Conservation (phyloP, 768 basidiomycete species). For the Pulveroboletus sp. region DNA sequence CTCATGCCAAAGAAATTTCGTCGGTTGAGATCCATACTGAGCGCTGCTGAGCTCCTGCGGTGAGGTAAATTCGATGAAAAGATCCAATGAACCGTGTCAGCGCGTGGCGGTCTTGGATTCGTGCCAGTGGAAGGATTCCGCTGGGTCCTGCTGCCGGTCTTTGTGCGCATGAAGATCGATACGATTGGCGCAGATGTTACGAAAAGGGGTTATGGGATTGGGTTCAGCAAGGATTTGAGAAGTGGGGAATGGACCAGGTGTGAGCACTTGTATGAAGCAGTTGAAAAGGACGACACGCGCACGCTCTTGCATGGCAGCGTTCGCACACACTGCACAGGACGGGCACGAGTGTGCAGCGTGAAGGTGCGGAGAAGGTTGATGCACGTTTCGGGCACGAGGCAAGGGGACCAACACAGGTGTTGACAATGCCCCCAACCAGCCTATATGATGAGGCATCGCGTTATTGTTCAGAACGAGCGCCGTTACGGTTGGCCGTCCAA, state of each 20-base stretch:
- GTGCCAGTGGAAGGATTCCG: constrained; percentile 22
- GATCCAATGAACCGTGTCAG: constrained; percentile 61
- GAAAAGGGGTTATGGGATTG: constrained; percentile 1
- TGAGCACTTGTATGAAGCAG: constrained; percentile 13
- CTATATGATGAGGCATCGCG: not conserved
- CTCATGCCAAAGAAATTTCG: constrained; percentile 77
- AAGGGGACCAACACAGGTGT: constrained; percentile 1
- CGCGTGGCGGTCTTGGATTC: constrained; percentile 27
- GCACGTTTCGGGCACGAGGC: constrained; percentile 28
- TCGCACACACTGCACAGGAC: constrained; percentile 22
- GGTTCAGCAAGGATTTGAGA: constrained; percentile 1
- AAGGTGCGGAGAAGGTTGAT: constrained; percentile 13
- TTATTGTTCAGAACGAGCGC: too few relatives aligned
- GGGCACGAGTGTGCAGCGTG: constrained; percentile 31
- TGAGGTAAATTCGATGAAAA: constrained; percentile 68
- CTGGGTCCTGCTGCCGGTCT: constrained; percentile 20
- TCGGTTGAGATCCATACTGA: constrained; percentile 57
- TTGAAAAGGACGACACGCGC: constrained; percentile 20
- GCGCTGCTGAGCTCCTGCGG: constrained; percentile 53
- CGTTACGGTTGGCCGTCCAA: too few relatives aligned
- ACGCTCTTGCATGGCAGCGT: constrained; percentile 25
- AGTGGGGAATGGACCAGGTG: constrained; percentile 2
- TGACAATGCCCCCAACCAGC: constrained; percentile 7
- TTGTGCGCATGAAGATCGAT: constrained; percentile 24
- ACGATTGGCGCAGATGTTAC: constrained; percentile 10